A percentile compares a stretch with the other conserved stretches of the same genome.
These are phyloP conservation scores for Kalmusia sp. DNA, from an alignment of 2,329 filamentous ascomycete species.

Conservation along the genomic window DNA sequence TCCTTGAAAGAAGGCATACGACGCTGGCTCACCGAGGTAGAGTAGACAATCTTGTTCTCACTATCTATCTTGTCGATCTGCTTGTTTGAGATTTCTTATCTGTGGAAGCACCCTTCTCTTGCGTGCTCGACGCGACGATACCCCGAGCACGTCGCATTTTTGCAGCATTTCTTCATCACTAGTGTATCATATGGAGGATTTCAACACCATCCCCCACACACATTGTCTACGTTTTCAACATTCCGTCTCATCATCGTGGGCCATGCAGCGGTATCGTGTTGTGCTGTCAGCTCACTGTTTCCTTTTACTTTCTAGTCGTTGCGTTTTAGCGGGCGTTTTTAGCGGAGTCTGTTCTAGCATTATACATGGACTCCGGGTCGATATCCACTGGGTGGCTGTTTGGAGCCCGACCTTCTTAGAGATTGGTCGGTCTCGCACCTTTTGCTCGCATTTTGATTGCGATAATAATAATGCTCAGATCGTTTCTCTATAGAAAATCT, in stretches of 20 bases:
- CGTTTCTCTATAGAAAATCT: too few species aligned
- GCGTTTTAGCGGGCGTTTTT: constrained; percentile 9
- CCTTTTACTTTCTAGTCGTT: not conserved
- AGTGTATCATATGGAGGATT: constrained; percentile 1
- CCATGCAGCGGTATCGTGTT: not conserved
- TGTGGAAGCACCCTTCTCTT: not conserved
- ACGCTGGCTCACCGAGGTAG: constrained; percentile 57
- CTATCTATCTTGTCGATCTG: not conserved
- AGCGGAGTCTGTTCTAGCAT: not conserved
- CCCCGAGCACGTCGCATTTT: not conserved
- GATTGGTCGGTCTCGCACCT: too few species aligned
- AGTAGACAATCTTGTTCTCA: constrained; percentile 22
- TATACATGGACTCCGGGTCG: constrained; percentile 2
- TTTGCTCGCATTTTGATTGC: too few species aligned
- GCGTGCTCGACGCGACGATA: too few species aligned
- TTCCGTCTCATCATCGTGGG: not conserved
- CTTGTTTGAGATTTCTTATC: not conserved
- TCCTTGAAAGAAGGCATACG: constrained; percentile 64
- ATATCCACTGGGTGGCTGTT: constrained; percentile 7
- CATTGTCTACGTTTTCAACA: not conserved
- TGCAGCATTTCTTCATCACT: not conserved
- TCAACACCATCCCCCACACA: not conserved
- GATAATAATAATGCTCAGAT: too few species aligned
- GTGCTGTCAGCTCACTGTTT: not conserved
- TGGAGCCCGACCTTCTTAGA: too few species aligned